Conservation (phyloP, 129 eudicot genomes). For the Tagetes patula region DNA sequence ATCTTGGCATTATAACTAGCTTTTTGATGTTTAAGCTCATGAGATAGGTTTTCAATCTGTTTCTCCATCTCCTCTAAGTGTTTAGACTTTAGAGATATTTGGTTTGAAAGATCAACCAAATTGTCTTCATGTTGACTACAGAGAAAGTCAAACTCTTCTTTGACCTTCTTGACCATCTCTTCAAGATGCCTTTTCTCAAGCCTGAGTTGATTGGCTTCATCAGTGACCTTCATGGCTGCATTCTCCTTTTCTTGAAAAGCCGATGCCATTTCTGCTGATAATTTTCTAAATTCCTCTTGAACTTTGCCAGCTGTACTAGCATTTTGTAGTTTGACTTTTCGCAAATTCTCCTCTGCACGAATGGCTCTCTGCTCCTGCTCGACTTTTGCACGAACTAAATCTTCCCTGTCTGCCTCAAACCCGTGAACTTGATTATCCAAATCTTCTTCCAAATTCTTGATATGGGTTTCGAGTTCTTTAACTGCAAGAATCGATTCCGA, state of each 20-base stretch:
- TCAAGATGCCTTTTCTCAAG: slow-evolving; percentile 53
- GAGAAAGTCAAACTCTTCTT: slow-evolving; percentile 47
- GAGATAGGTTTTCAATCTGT: slow-evolving; percentile 43
- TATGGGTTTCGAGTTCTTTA: slow-evolving; percentile 53
- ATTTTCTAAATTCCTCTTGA: slow-evolving; percentile 83
- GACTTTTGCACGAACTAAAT: slow-evolving; percentile 57
- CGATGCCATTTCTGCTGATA: slow-evolving; percentile 74
- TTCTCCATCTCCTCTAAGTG: slow-evolving; percentile 48
- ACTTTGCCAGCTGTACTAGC: slow-evolving; percentile 74
- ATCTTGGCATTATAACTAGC: slow-evolving; percentile 37
- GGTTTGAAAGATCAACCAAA: slow-evolving; percentile 42
- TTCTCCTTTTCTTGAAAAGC: slow-evolving; percentile 81
- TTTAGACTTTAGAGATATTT: slow-evolving; percentile 40
- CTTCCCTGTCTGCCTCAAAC: slow-evolving; percentile 79
- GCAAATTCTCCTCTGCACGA: slow-evolving; percentile 70
- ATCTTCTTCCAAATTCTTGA: slow-evolving; percentile 71
- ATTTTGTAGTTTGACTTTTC: slow-evolving; percentile 66
- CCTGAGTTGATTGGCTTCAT: slow-evolving; percentile 69
- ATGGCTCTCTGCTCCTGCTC: slow-evolving; percentile 87
- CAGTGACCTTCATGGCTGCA: slow-evolving; percentile 63
- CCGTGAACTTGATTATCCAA: slow-evolving; percentile 66
- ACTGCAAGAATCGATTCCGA: slow-evolving; percentile 38
- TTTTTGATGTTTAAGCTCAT: slow-evolving; percentile 46
- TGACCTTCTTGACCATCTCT: slow-evolving; percentile 53
- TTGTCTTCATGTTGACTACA: slow-evolving; percentile 48